Conservation (phyloP, 371 early-diverging fungal species). For the Cokeromyces recurvatus region DNA sequence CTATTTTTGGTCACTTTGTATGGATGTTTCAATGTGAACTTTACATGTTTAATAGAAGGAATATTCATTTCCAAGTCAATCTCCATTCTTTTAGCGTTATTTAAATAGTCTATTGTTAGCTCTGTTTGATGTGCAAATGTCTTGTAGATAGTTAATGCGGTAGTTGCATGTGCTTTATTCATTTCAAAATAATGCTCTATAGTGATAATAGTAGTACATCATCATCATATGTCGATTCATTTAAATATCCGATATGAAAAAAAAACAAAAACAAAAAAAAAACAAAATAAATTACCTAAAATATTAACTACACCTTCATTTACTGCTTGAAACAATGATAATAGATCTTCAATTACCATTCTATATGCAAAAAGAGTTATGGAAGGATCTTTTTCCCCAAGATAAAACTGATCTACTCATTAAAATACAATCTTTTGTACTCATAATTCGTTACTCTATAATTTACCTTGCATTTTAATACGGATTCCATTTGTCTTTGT, state of each 20-base stretch:
- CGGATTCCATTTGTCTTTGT: slow-evolving; percentile 74
- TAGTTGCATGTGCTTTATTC: slow-evolving; percentile 67
- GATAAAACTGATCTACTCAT: slow-evolving; percentile 56
- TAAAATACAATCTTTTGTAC: too few relatives aligned
- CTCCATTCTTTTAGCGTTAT: slow-evolving; percentile 69
- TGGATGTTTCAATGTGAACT: too few relatives aligned
- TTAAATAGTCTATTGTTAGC: slow-evolving; percentile 72
- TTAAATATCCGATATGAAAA: too few relatives aligned
- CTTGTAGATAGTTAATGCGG: slow-evolving; percentile 82
- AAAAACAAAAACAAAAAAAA: too few relatives aligned
- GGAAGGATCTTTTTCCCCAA: slow-evolving; percentile 81
- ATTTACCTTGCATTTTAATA: slow-evolving; percentile 75
- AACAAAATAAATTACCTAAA: too few relatives aligned
- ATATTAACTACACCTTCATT: slow-evolving; percentile 93
- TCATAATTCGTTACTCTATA: too few relatives aligned
- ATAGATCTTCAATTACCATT: slow-evolving; percentile 77
- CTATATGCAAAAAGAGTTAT: slow-evolving; percentile 82
- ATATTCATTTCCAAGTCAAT: slow-evolving; percentile 70
- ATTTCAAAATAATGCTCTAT: slow-evolving; percentile 83
- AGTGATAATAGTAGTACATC: not conserved
- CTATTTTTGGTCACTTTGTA: too few relatives aligned
- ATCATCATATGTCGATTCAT: not conserved
- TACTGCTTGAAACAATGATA: slow-evolving; percentile 81
- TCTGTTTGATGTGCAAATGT: slow-evolving; percentile 80
- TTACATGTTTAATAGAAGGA: slow-evolving; percentile 80